Base-by-base conservation (phyloP, 305 asterid species). In the Fraxinus baroniana region DNA sequence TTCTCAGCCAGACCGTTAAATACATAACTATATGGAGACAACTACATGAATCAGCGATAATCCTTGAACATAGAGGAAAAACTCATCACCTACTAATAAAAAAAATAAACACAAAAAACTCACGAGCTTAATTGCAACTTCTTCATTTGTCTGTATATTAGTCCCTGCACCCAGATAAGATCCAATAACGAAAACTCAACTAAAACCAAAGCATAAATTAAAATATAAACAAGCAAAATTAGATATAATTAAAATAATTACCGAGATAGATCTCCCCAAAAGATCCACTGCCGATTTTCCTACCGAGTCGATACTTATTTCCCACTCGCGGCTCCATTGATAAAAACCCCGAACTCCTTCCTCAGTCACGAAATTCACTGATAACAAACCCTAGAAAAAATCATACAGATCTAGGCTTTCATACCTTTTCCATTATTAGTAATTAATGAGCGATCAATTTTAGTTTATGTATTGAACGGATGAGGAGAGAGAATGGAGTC, bases 211-310 rank as follows among this genome's bases (percentile, higher is more conserved):
- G 0, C 78, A 76, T 62, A 70, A 72, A 60, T 13, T 22, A 78
- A 12, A 80, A 78, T 41, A 32, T 18, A n/a, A 18, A 57, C 10
- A 57, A 79, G 20, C 15, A 37, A 22, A 36, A 81, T 28, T 46
- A 46, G 20, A 62, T n/a, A 57, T 64, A 39, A 62, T 15, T 4
- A 76, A 70, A 78, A 81, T 36, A 60, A 15, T 74, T 80, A 94
- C 98, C 98, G 10, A 88, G 92, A 85, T 90, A 89, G 86, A 94
- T 94, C 90, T 94, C 97, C 76, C 98, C 98, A 66, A 94, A 94
- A 52, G 98, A 93, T 81, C 98, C 98, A 82, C 97, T 94, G 78
- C 98, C 98, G 60, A 94, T 92, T 90, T 93, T 94, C 81, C 97
- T 93, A 76, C 97, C 98, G 22, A 94, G 88, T 35, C 97, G 94